Evolutionary conservation across 1,284 basidiomycete species (phyloP).

Genomic region (Ustanciosporium gigantosporum): DNA sequence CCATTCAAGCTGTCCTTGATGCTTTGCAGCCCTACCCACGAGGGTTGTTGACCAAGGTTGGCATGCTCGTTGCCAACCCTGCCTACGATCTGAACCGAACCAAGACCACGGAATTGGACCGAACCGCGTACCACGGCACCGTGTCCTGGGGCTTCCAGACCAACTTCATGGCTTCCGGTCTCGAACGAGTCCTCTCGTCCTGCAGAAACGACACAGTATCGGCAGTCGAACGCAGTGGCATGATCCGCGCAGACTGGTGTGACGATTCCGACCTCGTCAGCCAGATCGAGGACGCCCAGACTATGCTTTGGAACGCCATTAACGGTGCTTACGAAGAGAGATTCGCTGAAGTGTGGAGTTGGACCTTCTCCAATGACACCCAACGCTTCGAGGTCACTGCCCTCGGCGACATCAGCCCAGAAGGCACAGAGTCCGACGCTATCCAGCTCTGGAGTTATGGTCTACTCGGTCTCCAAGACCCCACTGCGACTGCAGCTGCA

Average conservation of each 20-base stretch:
- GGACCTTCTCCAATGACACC: constrained; percentile 22
- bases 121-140: constrained; percentile 64
- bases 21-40: constrained; percentile 64
- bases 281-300: constrained; percentile 60
- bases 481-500: constrained; percentile 7
- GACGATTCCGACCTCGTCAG: constrained; percentile 57
- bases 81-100: constrained; percentile 63
- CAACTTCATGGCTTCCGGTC: constrained; percentile 64
- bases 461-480: constrained; percentile 60
- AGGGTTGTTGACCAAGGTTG: constrained; percentile 64
- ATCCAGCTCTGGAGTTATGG: constrained; percentile 63
- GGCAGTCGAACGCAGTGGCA: constrained; percentile 30
- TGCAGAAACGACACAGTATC: constrained; percentile 46
- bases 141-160: constrained; percentile 65
- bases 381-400: constrained; percentile 15
- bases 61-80: constrained; percentile 64
- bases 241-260: constrained; percentile 61
- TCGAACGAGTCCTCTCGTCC: constrained; percentile 62
- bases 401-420: constrained; percentile 36
- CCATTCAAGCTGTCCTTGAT: constrained; percentile 62
- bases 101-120: constrained; percentile 61
- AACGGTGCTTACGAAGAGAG: constrained; percentile 56
- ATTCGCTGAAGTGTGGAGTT: constrained; percentile 36
- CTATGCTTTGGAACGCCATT: constrained; percentile 63
- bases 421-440: constrained; percentile 62